Conservation (phyloP, 495 filamentous ascomycete genomes). For the Glonium stellatum region DNA sequence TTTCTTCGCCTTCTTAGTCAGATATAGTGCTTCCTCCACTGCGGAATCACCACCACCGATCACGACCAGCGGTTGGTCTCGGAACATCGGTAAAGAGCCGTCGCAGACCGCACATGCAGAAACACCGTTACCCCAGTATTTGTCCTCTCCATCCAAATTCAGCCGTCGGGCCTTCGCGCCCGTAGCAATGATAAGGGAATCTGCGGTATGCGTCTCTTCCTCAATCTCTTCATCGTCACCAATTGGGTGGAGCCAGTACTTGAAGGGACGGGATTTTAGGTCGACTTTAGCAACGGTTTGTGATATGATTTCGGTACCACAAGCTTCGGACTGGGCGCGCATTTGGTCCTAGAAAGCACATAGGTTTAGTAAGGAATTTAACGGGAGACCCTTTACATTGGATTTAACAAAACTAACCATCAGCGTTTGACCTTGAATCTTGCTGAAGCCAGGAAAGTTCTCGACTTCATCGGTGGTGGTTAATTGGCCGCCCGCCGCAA, state of each 20-base stretch:
- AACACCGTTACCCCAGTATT: conserved; percentile 95
- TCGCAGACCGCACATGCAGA: conserved; percentile 97
- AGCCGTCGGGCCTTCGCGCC: conserved; percentile 84
- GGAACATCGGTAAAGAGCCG: conserved; percentile 93
- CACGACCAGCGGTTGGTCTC: conserved; percentile 88
- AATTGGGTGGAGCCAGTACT: conserved; percentile 75
- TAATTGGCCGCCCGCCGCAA: conserved; percentile 90
- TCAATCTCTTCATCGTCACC: conserved; percentile 50
- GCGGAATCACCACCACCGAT: conserved; percentile 97
- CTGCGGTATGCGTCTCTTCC: conserved; percentile 68
- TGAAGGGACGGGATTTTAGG: conserved; percentile 77
- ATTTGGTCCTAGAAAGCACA: conserved; percentile 60
- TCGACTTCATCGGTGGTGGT: conserved; percentile 98
- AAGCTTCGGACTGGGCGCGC: conserved; percentile 82
- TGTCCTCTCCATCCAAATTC: conserved; percentile 79
- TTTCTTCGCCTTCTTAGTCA: conserved; percentile 93
- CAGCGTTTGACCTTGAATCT: conserved; percentile 73
- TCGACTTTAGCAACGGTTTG: conserved; percentile 91
- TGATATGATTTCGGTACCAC: conserved; percentile 83
- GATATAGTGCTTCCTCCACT: conserved; percentile 93
- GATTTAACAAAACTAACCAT: conserved; percentile 52
- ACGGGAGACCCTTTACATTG: background rate
- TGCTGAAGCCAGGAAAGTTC: conserved; percentile 93
- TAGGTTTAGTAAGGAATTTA: conserved; percentile 1
- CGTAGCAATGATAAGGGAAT: conserved; percentile 88